Evolutionary conservation across 192 early-diverging fungal genomes (phyloP), one percentile per base, ranked within the genome.

Genomic region (Funneliformis mosseae): DNA sequence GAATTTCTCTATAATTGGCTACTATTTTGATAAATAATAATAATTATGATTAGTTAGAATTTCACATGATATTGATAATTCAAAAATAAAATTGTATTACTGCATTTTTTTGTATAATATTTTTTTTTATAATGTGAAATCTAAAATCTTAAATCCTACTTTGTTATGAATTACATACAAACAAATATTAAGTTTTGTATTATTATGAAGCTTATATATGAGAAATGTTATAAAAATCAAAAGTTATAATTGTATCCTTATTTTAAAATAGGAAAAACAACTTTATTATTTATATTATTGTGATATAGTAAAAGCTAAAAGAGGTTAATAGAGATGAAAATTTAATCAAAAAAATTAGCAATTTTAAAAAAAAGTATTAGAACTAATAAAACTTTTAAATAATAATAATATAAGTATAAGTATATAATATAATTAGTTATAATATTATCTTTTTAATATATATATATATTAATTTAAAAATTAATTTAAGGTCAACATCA

Each of bases 191-290:
- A 27, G 5, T 67, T 67, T 67, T 3, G 25, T 67, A 27, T 67
- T 67, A 67, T 67, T 23, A 67, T 67, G 66, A 27, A 67, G 66
- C 66, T 67, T 67, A 27, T 23, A 12, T 67, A 67, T 67, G 66
- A 67, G n/a, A 67, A n/a, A n/a, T n/a, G n/a, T n/a, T n/a, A n/a
- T n/a, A n/a, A n/a, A n/a, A n/a, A n/a, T n/a, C n/a, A n/a, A 67
- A 67, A 14, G 28, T 27, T 41, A 23, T 27, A 67, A 67, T 14
- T 67, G 66, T 67, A 67, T 27, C 64, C 66, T 67, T 67, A 27
- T 67, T 12, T 67, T 67, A 27, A 67, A 67, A 12, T 67, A 67
- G 66, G 66, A n/a, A 67, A 67, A 12, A 27, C 23, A 67, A 67
- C 66, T 41, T 67, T 67, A 27, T 11, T 3, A 67, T 38, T 23